Conservation (phyloP, 2,329 filamentous ascomycete species). For the Escovopsis sp. region DNA sequence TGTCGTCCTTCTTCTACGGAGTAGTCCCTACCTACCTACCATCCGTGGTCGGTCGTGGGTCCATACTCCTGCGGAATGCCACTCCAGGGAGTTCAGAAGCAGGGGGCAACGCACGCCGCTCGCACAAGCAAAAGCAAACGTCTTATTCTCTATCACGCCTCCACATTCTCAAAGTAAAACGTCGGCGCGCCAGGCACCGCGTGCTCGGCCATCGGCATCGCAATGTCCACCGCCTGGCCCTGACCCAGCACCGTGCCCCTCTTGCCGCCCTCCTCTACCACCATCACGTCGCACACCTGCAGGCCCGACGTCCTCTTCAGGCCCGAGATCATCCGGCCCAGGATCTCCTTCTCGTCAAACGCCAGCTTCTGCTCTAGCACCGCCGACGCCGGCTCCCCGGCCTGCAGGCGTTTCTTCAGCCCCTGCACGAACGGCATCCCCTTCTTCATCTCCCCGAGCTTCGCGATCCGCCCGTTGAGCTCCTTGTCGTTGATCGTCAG, state of each 20-base stretch:
- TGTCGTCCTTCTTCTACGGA: too few species aligned
- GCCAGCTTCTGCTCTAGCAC: slow-evolving; percentile 74
- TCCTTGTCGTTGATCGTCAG: slow-evolving; percentile 60
- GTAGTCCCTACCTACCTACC: neutral
- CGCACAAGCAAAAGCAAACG: neutral
- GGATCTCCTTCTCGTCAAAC: slow-evolving; percentile 68
- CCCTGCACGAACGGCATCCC: slow-evolving; percentile 92
- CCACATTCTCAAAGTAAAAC: slow-evolving; percentile 74
- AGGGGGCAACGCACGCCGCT: neutral
- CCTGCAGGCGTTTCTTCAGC: slow-evolving; percentile 68
- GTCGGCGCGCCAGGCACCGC: slow-evolving; percentile 71
- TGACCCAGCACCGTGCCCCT: slow-evolving; percentile 39
- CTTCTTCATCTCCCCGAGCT: slow-evolving; percentile 85
- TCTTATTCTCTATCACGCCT: slow-evolving; percentile 16
- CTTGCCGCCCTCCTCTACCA: slow-evolving; percentile 56
- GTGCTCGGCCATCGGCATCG: slow-evolving; percentile 45
- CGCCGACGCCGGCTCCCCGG: slow-evolving; percentile 46
- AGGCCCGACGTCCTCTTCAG: slow-evolving; percentile 62
- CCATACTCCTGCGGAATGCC: too few species aligned
- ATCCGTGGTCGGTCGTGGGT: too few species aligned
- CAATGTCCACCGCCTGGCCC: slow-evolving; percentile 39
- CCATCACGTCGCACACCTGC: slow-evolving; percentile 54
- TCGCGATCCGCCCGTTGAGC: slow-evolving; percentile 61
- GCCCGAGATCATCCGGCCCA: slow-evolving; percentile 63
- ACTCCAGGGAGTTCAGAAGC: too few species aligned